A percentile compares a stretch with the other conserved stretches of the same genome.
These are phyloP conservation scores for Akanthomyces dipterigenus DNA, from an alignment of 2,329 filamentous ascomycete genomes.

Conservation along the genomic window DNA sequence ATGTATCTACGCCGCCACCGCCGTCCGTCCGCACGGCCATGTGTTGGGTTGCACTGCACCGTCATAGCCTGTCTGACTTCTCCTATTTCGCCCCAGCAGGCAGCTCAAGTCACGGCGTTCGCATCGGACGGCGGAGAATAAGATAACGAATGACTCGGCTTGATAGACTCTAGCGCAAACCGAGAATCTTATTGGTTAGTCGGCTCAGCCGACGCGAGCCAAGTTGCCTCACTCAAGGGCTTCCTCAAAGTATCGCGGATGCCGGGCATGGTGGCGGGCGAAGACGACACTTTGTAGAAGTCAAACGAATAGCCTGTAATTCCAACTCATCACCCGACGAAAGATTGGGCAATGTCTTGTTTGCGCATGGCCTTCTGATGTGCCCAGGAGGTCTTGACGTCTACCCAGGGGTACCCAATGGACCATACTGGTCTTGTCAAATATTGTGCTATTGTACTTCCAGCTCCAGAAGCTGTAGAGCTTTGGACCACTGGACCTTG, in stretches of 20 bases:
- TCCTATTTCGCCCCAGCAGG: background rate
- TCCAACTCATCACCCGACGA: no score
- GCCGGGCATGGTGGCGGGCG: background rate
- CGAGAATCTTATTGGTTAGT: background rate
- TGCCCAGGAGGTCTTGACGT: background rate
- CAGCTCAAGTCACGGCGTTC: background rate
- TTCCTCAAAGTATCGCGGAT: background rate
- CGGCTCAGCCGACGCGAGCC: background rate
- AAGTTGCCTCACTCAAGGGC: background rate
- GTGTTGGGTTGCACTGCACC: background rate
- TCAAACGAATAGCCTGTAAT: no score
- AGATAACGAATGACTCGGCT: background rate
- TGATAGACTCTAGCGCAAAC: no score
- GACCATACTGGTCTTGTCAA: background rate
- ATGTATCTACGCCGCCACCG: background rate
- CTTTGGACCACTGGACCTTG: background rate
- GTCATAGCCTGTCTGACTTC: background rate
- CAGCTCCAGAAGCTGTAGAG: background rate
- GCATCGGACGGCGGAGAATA: background rate
- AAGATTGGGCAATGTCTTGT: background rate
- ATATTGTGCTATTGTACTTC: no score
- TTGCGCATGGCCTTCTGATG: no score
- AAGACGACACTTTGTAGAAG: background rate
- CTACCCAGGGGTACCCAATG: background rate
- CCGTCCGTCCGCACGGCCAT: background rate